Evolutionary conservation across 1,139 yeast species (phyloP), one percentile per base, ranked within the genome.

Genomic region (Geotrichum reessii): DNA sequence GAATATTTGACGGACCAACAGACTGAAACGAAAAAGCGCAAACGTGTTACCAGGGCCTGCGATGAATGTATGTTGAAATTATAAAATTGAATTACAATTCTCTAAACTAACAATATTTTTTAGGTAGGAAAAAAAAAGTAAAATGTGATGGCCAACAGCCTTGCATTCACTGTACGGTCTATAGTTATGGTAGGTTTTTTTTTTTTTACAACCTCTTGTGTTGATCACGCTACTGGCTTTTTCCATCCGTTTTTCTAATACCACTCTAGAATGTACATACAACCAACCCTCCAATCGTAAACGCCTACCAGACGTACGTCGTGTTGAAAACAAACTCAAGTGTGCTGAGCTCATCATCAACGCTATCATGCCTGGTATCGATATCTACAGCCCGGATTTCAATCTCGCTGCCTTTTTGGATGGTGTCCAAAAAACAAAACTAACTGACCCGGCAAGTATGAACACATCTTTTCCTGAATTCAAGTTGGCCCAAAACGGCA

Each of bases 111-210:
- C 47, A 19, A 9, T 4, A 28, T 33, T n/a, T n/a, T 19, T 11
- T 25, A 66, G 71, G 71, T 51, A 69, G 74, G 11, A 76, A 82
- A 70, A 85, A 87, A 70, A 90, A 90, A 72, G 91, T 88, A 65
- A 86, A 86, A 68, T 90, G 97, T 72, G 95, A 89, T 64, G 97
- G 96, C 17, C 82, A 84, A 68, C 85, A 84, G 66, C 96, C 96
- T 0, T 89, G 97, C 73, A 84, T 85, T 53, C 93, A 87, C 70
- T 88, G 96, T 69, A 87, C 96, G 0, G 96, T 89, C 1, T 91
- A 89, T 72, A 84, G 89, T 11, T 87, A 86, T 71, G 80, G 92
- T 70, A 78, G 83, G n/a, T 84, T 82, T 80, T 63, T 80, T 80
- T 63, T 80, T 78, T 64, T 84, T 84, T 14, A 21, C n/a, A 46